Conservation (phyloP, 2,329 filamentous ascomycete genomes). For the Aureobasidium sp. region DNA sequence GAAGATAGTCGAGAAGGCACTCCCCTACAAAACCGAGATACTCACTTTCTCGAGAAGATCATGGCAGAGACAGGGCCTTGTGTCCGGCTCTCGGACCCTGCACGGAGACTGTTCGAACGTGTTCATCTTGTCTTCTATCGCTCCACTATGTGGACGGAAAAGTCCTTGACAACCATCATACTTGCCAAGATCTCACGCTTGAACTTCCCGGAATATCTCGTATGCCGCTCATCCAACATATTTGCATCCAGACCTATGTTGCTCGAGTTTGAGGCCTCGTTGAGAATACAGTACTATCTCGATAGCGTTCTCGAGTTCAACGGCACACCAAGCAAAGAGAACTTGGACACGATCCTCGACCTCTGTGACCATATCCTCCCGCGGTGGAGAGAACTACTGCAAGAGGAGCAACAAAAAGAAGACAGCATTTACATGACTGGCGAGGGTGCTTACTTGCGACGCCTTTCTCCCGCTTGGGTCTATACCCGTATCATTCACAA, state of each 20-base stretch:
- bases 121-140: conserved; percentile 95
- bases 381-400: conserved; percentile 68
- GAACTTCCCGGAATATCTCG: conserved; percentile 85
- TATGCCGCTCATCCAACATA: conserved; percentile 82
- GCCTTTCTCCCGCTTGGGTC: conserved; percentile 85
- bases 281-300: conserved; percentile 72
- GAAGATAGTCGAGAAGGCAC: conserved; percentile 32
- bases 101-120: conserved; percentile 79
- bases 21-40: conserved; percentile 56
- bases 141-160: conserved; percentile 95
- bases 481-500: conserved; percentile 94
- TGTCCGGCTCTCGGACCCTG: conserved; percentile 65
- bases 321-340: conserved; percentile 59
- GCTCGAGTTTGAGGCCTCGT: conserved; percentile 81
- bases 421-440: conserved; percentile 68
- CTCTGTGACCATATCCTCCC: conserved; percentile 69
- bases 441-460: conserved; percentile 80
- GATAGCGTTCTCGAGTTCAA: conserved; percentile 77
- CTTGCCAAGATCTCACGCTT: conserved; percentile 80
- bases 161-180: conserved; percentile 90
- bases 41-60: conserved; percentile 72
- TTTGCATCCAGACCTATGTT: conserved; percentile 69
- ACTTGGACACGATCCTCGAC: conserved; percentile 60
- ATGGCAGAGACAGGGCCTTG: conserved; percentile 72
- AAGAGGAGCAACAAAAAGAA: conserved; percentile 72